phyloP scores from a whole-genome alignment of 1,284 basidiomycete species.

The Flammula alnicola region DNA sequence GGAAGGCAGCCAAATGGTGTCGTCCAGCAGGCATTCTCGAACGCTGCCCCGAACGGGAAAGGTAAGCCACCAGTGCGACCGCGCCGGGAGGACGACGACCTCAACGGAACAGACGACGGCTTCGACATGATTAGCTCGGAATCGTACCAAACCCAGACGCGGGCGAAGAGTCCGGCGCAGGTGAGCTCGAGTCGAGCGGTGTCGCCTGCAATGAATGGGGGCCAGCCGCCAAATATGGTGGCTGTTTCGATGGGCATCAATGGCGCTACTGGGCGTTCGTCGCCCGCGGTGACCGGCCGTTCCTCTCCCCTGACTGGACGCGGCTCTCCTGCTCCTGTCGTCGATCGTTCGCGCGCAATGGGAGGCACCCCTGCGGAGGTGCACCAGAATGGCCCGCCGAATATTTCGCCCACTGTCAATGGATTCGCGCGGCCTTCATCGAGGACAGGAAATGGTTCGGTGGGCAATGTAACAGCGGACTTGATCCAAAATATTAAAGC shows the following conservation, averaged over 20 bases:
- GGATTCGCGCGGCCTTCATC: conserved; percentile 48
- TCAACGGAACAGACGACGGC: conserved; percentile 55
- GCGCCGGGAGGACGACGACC: conserved; percentile 68
- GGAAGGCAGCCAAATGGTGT: conserved; percentile 44
- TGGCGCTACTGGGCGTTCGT: conserved; percentile 36
- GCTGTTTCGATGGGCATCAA: conserved; percentile 57
- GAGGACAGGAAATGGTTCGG: conserved; percentile 55
- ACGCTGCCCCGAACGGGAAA: conserved; percentile 21
- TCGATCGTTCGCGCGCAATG: conserved; percentile 24
- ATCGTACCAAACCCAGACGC: conserved; percentile 38
- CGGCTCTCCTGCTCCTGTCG: conserved; percentile 30
- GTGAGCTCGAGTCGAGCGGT: conserved; percentile 53
- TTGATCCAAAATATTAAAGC: conserved; percentile 77
- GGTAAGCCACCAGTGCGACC: conserved; percentile 55
- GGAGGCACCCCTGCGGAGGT: background rate
- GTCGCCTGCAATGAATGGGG: conserved; percentile 54
- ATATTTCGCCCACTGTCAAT: conserved; percentile 60
- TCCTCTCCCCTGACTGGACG: conserved; percentile 52
- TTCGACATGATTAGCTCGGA: conserved; percentile 51
- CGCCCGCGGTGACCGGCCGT: conserved; percentile 51
- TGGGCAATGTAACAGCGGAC: conserved; percentile 74
- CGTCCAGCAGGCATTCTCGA: conserved; percentile 33
- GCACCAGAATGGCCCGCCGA: conserved; percentile 27
- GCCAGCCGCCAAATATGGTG: conserved; percentile 50
- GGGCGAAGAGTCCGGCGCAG: conserved; percentile 66